Evolutionary conservation across 2,329 filamentous ascomycete genomes (phyloP).

Genomic region (Talaromyces sp.): DNA sequence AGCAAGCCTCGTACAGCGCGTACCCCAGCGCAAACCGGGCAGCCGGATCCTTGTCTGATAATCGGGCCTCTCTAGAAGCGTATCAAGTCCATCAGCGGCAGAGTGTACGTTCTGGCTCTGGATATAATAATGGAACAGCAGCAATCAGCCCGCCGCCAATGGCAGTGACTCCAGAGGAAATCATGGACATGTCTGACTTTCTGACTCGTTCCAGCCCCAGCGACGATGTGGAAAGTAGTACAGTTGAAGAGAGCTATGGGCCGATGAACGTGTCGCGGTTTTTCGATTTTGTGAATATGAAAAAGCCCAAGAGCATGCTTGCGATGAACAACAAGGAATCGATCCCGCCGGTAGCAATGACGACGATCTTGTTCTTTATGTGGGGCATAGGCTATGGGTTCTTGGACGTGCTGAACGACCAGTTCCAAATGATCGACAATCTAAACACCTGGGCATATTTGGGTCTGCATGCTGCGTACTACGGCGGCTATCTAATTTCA

Average conservation of each 20-base stretch:
- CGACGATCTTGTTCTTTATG: conserved; percentile 76
- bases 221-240: conserved; percentile 28
- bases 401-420: conserved; percentile 69
- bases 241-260: conserved; percentile 27
- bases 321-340: conserved; percentile 53
- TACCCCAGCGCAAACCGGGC: neutral
- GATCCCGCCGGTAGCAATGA: conserved; percentile 53
- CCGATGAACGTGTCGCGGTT: conserved; percentile 44
- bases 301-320: conserved; percentile 52
- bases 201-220: conserved; percentile 44
- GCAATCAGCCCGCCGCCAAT: conserved; percentile 1
- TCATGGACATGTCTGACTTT: conserved; percentile 46
- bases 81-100: neutral
- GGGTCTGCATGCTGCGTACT: conserved; percentile 56
- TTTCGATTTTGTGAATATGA: conserved; percentile 59
- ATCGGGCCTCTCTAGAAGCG: neutral
- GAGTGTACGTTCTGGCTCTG: conserved; percentile 1
- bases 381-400: conserved; percentile 91
- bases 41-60: neutral
- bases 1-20: conserved; percentile 10
- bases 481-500: conserved; percentile 52
- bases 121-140: conserved; percentile 11
- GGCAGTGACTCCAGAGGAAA: conserved; percentile 9
- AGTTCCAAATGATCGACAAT: conserved; percentile 49
- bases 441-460: conserved; percentile 28